Evolutionary conservation across 192 early-diverging fungal species (phyloP), one percentile per base, ranked within the genome.

Genomic region (Martensiomyces pterosporus): DNA sequence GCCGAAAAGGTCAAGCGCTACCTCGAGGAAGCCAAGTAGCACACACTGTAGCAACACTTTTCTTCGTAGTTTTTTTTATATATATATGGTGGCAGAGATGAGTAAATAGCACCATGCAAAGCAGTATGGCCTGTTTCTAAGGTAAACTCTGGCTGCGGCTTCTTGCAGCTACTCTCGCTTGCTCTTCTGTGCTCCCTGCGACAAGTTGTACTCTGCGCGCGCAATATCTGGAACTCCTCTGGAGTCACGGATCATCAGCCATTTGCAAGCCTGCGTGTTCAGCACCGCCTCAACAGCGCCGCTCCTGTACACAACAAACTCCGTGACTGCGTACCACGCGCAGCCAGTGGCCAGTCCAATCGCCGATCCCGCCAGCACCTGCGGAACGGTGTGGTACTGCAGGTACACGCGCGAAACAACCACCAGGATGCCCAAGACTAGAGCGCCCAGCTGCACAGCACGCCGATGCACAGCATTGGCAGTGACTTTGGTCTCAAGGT

Each of bases 221-320:
- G 59, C 63, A 39, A 74, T 62, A 21, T 74, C 58, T 8, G 23
- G 15, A 1, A 66, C 23, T 2, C 32, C 13, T 32, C 55, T 53
- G 3, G 72, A 75, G 21, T 75, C 72, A 22, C 72, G 59, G 12
- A 75, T 41, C 9, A 64, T 47, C 33, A 75, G 49, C 72, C 72
- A 75, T 19, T 25, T 47, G 24, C 59, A 56, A 1, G 60, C 13
- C 2, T 19, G 6, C 0, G 55, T 47, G 15, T 43, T 39, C 39
- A 75, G 26, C 2, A 40, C 45, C 10, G 13, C 1, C 10, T 55
- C 56, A 0, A 64, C 25, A 9, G 48, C 3, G 0, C 56, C 44
- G 40, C 39, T 57, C 15, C 35, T 21, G 21, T 62, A 62, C 25
- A 67, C 18, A 9, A 43, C 47, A 25, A 9, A 21, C 18, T 64